Base-by-base conservation (phyloP, 768 basidiomycete genomes). In the Cubamyces sp. region DNA sequence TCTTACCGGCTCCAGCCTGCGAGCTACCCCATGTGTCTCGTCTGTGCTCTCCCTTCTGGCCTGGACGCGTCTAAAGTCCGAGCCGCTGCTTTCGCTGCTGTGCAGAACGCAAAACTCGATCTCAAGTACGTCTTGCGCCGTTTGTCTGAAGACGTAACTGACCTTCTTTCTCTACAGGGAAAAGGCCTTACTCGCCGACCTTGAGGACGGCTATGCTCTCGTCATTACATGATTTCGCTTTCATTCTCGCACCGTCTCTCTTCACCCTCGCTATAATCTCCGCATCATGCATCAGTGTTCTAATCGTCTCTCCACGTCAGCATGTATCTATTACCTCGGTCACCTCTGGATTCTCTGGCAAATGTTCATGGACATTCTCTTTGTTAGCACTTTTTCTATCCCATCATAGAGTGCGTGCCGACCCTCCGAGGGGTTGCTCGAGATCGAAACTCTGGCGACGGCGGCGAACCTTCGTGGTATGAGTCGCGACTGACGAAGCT, bases 1-100 rank as follows among this genome's bases (percentile, higher is more conserved):
- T 84, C 86, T 1, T 89, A 90, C 69, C 81, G 79, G 15, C 77
- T 90, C 47, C 79, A 83, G 11, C 87, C 87, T 11, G 84, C 87
- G 16, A 81, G 78, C 72, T 83, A 84, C 48, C 79, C 84, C 1
- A 70, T 84, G 41, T 87, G 87, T 68, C 74, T 89, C 41, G 77
- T 89, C 21, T 85, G 82, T 68, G 84, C 81, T 16, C 70, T 82
- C 14, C 79, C 82, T 11, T 75, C 81, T 18, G 77, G 79, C 30
- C 68, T 76, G 23, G 76, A 78, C 65, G 76, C 75, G 15, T 75
- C 74, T 57, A 76, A 74, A 64, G 76, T 79, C 70, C 79, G 77
- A 69, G 69, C 71, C 49, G 77, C 73, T n/a, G 78, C 79, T 1
- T 72, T 82, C 11, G 77, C 79, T 46, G 74, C 81, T 4, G 73